Percentiles rank a stretch among this genome's conserved stretches.
Conservation (phyloP, 441 rosid species). For the Isatis lusitanica region DNA sequence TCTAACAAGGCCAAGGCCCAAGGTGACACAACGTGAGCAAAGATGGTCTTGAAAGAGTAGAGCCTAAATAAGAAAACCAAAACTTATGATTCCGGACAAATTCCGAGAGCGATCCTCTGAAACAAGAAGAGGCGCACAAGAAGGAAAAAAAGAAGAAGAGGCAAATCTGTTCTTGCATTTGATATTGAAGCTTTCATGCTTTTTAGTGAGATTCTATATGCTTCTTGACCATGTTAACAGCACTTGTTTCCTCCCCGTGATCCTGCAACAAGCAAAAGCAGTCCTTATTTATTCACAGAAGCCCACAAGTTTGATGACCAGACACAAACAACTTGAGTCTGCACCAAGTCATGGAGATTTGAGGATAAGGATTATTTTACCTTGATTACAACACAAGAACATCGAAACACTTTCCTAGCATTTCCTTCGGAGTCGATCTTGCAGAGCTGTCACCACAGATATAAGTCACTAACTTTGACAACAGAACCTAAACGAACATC, state of each 20-base stretch:
- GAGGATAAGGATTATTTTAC: not conserved
- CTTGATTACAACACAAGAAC: constrained; percentile 33
- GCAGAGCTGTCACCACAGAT: constrained; percentile 22
- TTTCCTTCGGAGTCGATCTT: constrained; percentile 40
- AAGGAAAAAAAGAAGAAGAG: too few species aligned
- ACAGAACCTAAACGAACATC: not conserved
- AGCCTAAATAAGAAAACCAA: not conserved
- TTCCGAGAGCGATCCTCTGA: not conserved
- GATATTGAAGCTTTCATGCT: too few species aligned
- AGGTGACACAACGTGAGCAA: not conserved
- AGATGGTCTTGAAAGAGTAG: not conserved
- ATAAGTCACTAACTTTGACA: not conserved
- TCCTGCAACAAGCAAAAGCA: constrained; percentile 6
- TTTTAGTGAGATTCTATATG: constrained; percentile 23
- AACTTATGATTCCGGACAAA: not conserved
- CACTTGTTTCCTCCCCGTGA: constrained; percentile 27
- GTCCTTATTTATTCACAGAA: not conserved
- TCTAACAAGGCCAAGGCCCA: not conserved
- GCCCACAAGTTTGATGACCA: not conserved
- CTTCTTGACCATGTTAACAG: constrained; percentile 11
- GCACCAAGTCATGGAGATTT: not conserved
- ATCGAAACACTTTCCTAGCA: constrained; percentile 40
- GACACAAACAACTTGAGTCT: not conserved
- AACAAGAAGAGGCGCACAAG: not conserved
- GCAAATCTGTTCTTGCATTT: not conserved